These are phyloP conservation scores for Pyrrhoderma noxium DNA, from an alignment of 1,284 basidiomycete species.

Conservation along the genomic window DNA sequence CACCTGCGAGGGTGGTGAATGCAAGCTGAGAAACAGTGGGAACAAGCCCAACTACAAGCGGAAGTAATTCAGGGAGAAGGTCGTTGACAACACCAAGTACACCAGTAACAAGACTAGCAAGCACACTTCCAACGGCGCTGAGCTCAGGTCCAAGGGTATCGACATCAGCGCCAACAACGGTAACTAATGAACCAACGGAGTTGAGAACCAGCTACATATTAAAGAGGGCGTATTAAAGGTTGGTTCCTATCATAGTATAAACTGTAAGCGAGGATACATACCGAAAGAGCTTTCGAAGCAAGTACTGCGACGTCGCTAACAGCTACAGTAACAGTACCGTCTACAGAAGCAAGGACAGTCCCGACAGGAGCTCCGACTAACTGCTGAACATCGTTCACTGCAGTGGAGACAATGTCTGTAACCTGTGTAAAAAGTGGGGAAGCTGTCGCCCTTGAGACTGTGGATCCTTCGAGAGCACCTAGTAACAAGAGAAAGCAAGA, in stretches of 20 bases:
- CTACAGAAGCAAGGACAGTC: slow-evolving; percentile 29
- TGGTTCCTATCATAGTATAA: slow-evolving; percentile 8
- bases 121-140: slow-evolving; percentile 25
- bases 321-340: slow-evolving; percentile 26
- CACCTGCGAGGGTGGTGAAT: slow-evolving; percentile 12
- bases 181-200: slow-evolving; percentile 31
- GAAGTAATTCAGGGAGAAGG: slow-evolving; percentile 19
- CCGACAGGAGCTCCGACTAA: slow-evolving; percentile 28
- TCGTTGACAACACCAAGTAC: slow-evolving; percentile 15
- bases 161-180: slow-evolving; percentile 25
- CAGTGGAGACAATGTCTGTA: slow-evolving; percentile 26
- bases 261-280: slow-evolving; percentile 18
- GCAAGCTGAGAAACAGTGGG: slow-evolving; percentile 6
- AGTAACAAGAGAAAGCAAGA: no score
- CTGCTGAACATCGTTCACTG: slow-evolving; percentile 27
- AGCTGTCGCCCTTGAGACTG: slow-evolving; percentile 25
- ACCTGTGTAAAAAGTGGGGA: slow-evolving; percentile 26
- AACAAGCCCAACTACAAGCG: slow-evolving; percentile 19
- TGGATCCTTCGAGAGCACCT: no score
- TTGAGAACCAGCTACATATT: slow-evolving; percentile 27
- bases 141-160: slow-evolving; percentile 25
- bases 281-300: slow-evolving; percentile 25
- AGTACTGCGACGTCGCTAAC: slow-evolving; percentile 27
- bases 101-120: no score
- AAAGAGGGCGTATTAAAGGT: not conserved